Evolutionary conservation across 2,329 filamentous ascomycete species (phyloP).

Genomic region (Myrmaecium sp.): DNA sequence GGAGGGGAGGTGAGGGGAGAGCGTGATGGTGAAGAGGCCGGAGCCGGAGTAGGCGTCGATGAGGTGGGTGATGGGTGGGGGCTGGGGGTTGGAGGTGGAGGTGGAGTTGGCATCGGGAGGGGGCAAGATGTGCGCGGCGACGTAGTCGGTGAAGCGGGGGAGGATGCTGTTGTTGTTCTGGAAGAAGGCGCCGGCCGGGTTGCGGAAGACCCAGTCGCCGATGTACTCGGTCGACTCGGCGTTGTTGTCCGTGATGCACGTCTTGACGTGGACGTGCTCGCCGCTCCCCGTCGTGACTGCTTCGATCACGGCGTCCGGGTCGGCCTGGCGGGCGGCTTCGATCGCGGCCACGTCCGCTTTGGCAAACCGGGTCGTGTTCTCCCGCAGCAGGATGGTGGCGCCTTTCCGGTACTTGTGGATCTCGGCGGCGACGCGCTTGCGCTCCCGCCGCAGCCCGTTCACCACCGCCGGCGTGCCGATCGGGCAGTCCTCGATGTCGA

Average conservation of each 20-base stretch:
- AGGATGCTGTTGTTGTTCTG: constrained; percentile 99
- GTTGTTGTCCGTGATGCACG: constrained; percentile 75
- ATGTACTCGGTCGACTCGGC: constrained; percentile 76
- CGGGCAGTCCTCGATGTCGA: constrained; percentile 96
- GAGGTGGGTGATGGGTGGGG: constrained; percentile 50
- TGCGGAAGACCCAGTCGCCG: constrained; percentile 68
- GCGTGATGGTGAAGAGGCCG: constrained; percentile 89
- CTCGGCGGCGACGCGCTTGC: constrained; percentile 56
- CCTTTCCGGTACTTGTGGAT: constrained; percentile 59
- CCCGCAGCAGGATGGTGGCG: constrained; percentile 75
- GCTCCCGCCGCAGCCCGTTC: constrained; percentile 60
- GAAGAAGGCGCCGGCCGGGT: constrained; percentile 90
- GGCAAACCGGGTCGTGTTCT: constrained; percentile 55
- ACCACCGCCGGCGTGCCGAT: constrained; percentile 80
- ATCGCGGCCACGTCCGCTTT: constrained; percentile 22
- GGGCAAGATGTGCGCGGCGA: constrained; percentile 61
- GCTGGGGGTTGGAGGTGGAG: too few species aligned
- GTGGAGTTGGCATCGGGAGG: constrained; percentile 10
- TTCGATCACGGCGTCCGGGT: constrained; percentile 17
- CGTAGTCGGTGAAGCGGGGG: constrained; percentile 67
- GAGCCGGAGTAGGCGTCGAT: constrained; percentile 97
- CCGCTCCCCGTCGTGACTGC: constrained; percentile 41
- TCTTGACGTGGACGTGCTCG: constrained; percentile 58
- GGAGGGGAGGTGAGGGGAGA: constrained; percentile 62
- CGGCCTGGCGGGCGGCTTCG: constrained; percentile 7